These are phyloP conservation scores for Cruciata laevipes DNA, from an alignment of 257 asterid genomes.

Conservation along the genomic window DNA sequence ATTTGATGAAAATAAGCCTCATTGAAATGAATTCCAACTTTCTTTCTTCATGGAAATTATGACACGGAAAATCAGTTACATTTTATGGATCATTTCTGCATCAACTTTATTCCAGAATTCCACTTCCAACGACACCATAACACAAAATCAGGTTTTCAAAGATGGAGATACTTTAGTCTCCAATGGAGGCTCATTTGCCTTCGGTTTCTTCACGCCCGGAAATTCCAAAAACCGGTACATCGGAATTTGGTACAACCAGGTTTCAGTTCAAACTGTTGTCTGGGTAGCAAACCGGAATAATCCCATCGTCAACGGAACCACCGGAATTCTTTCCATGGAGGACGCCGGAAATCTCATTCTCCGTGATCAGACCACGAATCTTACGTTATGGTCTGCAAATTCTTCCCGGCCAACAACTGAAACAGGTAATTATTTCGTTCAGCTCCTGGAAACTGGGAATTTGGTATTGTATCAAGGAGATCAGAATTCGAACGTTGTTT, in stretches of 20 bases:
- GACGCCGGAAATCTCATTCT: slow-evolving; percentile 32
- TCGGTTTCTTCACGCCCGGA: slow-evolving; percentile 37
- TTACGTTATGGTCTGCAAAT: slow-evolving; percentile 28
- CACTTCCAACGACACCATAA: slow-evolving; percentile 20
- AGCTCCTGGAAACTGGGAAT: slow-evolving; percentile 9
- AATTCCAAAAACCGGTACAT: slow-evolving; percentile 18
- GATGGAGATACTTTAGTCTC: slow-evolving; percentile 15
- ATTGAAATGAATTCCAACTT: too few species aligned
- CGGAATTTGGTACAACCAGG: slow-evolving; percentile 32
- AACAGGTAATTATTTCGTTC: slow-evolving; percentile 7
- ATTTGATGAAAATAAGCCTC: background rate
- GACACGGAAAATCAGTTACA: slow-evolving; percentile 3
- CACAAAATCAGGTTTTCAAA: slow-evolving; percentile 21
- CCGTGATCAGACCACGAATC: slow-evolving; percentile 7
- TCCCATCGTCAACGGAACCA: slow-evolving; percentile 19
- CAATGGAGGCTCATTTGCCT: slow-evolving; percentile 13
- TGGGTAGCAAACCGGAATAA: slow-evolving; percentile 36
- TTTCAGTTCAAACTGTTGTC: slow-evolving; percentile 27
- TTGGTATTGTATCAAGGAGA: background rate
- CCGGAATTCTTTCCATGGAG: slow-evolving; percentile 21
- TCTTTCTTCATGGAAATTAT: background rate
- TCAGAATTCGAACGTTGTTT: background rate
- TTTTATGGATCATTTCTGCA: background rate
- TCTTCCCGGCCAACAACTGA: slow-evolving; percentile 3
- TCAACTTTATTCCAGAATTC: slow-evolving; percentile 14